Percentiles rank a stretch among this genome's conserved stretches.
phyloP scores from a whole-genome alignment of 495 filamentous ascomycete species.

The Talaromyces trachyspermus region DNA sequence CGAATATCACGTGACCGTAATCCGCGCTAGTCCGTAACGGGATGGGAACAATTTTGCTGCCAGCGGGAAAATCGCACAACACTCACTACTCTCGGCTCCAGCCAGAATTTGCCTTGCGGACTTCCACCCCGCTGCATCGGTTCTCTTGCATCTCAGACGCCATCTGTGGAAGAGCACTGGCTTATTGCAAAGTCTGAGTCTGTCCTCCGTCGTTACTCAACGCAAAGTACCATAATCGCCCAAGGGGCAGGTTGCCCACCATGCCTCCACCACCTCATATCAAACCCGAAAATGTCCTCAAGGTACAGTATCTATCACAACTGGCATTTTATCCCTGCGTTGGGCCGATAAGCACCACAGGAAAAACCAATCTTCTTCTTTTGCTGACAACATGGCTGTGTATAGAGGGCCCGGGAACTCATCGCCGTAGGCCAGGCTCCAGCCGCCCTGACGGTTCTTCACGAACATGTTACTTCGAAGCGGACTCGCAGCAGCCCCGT shows the following conservation, averaged over 20 bases:
- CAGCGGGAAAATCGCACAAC: constrained; percentile 8
- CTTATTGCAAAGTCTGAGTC: background rate
- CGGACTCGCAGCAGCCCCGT: constrained; percentile 95
- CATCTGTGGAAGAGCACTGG: background rate
- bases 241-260: constrained; percentile 42
- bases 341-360: too few relatives aligned
- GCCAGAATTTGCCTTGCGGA: constrained; percentile 7
- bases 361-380: background rate
- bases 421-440: constrained; percentile 91
- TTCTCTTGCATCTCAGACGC: constrained; percentile 1
- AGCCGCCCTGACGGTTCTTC: constrained; percentile 87
- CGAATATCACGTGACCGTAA: constrained; percentile 1
- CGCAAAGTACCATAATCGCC: constrained; percentile 12
- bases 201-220: constrained; percentile 1
- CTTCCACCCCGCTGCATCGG: constrained; percentile 7
- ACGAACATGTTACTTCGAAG: constrained; percentile 99
- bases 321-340: background rate
- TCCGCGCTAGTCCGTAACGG: background rate
- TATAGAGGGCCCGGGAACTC: constrained; percentile 86
- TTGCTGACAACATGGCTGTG: constrained; percentile 9
- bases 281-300: constrained; percentile 98
- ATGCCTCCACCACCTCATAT: constrained; percentile 95
- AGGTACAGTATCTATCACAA: constrained; percentile 39
- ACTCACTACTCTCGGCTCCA: constrained; percentile 4
- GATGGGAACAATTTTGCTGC: background rate